Conservation (phyloP, 352 stramenopile genomes). For the Pythium scleroteichum region DNA sequence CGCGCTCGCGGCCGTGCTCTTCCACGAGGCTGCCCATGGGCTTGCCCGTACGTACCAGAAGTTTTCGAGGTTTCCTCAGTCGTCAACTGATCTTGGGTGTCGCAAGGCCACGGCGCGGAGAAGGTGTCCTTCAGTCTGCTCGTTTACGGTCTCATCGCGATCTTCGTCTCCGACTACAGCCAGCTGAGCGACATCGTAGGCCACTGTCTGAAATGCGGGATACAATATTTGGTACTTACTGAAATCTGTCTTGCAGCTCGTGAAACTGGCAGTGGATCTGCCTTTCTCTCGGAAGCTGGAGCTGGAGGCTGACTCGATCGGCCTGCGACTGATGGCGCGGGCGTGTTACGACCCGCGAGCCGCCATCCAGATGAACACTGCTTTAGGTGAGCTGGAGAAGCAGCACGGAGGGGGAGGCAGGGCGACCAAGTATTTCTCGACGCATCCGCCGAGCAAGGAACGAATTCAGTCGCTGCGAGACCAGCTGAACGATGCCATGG, state of each 20-base stretch:
- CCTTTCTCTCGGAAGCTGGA: conserved; percentile 39
- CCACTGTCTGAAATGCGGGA: no score
- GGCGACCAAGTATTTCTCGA: conserved; percentile 75
- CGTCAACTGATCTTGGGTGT: not conserved
- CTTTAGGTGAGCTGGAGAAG: conserved; percentile 14
- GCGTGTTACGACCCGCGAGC: conserved; percentile 38
- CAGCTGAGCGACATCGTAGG: conserved; percentile 59
- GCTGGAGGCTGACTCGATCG: conserved; percentile 36
- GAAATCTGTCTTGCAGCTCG: conserved; percentile 18
- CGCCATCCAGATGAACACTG: conserved; percentile 27
- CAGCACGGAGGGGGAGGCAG: conserved; percentile 9
- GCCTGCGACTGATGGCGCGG: conserved; percentile 35
- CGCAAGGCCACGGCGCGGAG: conserved; percentile 62
- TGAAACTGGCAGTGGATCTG: conserved; percentile 32
- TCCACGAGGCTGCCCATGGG: conserved; percentile 72
- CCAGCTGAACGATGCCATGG: conserved; percentile 41
- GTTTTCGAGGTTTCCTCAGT: not conserved
- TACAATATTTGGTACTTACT: no score
- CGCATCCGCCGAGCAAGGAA: conserved; percentile 64
- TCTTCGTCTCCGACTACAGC: conserved; percentile 56
- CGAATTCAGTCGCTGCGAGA: conserved; percentile 51
- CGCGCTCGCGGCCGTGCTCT: conserved; percentile 62
- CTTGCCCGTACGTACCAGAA: conserved; percentile 50
- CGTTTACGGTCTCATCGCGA: conserved; percentile 49
- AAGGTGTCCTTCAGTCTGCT: conserved; percentile 70